Evolutionary conservation across 352 stramenopile species (phyloP), one percentile per base, ranked within the genome.

Genomic region (Phytophthora citricola): DNA sequence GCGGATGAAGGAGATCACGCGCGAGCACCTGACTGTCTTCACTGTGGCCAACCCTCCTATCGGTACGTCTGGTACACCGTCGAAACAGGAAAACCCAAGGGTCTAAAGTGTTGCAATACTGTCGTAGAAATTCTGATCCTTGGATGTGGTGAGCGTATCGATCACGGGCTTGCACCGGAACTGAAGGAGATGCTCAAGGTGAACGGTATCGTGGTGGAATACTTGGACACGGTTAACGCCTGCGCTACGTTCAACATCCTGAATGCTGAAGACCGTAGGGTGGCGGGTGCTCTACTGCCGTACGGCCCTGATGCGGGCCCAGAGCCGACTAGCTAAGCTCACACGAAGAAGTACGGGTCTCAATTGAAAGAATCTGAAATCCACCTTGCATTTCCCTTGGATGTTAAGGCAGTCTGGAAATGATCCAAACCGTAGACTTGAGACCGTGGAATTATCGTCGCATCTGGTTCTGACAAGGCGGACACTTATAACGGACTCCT

Each of bases 171-270:
- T n/a, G 68, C 69, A 24, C 73, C 84, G 11, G 69, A 85, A 34
- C 43, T 92, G 51, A 89, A 91, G 46, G 68, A 94, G 31, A 83
- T 91, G 59, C 78, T 95, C 57, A 94, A 92, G 61, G 69, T 83
- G 39, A 87, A 93, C 48, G 87, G 87, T 49, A 93, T 95, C 55
- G 87, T 95, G 24, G 83, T 95, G 26, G 87, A 95, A 65, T 94
- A 93, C 63, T 41, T 93, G 36, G 87, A 95, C 73, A 92, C 85
- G 31, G 70, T 90, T 44, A 94, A 95, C 57, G 88, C 89, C 10
- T 94, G 89, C 52, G 85, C 88, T 43, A 97, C 88, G n/a, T 97
- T 95, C 71, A 97, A 97, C 61, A 92, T 97, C 63, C 72, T 97
- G n/a, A 97, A 95, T 74, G 87, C 87, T n/a, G 88, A 97, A 58